phyloP scores from a whole-genome alignment of 257 asterid species.

The Lithospermum erythrorhizon region DNA sequence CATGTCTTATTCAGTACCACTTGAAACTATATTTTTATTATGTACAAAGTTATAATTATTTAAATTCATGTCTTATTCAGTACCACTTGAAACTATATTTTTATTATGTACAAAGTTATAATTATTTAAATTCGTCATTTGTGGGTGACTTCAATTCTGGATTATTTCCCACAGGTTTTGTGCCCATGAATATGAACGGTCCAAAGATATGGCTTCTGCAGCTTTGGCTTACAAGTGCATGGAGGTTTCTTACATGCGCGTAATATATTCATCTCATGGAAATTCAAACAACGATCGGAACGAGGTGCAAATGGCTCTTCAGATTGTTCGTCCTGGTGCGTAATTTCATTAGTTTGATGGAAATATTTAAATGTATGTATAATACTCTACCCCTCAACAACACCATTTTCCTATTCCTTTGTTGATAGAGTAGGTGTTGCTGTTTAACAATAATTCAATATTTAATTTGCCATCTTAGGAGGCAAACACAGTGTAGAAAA shows the following conservation, averaged over 20 bases:
- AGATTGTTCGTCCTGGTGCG: conserved; percentile 70
- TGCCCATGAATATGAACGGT: conserved; percentile 85
- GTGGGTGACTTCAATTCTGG: conserved; percentile 14
- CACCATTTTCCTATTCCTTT: too few relatives aligned
- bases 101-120: background rate
- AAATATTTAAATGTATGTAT: background rate
- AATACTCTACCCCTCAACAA: background rate
- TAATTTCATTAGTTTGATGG: conserved; percentile 9
- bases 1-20: background rate
- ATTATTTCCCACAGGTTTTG: conserved; percentile 51
- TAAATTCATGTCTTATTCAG: background rate
- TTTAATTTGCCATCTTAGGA: background rate
- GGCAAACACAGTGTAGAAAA: too few relatives aligned
- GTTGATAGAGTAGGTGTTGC: too few relatives aligned
- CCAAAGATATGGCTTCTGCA: conserved; percentile 83
- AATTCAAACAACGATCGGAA: conserved; percentile 63
- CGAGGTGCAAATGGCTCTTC: conserved; percentile 67
- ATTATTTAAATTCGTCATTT: background rate
- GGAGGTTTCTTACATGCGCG: conserved; percentile 92
- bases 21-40: background rate
- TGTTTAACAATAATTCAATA: too few relatives aligned
- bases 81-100: background rate
- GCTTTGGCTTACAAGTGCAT: conserved; percentile 90
- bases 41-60: background rate
- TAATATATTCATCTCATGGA: conserved; percentile 57